Base-by-base conservation (phyloP, 1,284 basidiomycete genomes). In the Malassezia vespertilionis region DNA sequence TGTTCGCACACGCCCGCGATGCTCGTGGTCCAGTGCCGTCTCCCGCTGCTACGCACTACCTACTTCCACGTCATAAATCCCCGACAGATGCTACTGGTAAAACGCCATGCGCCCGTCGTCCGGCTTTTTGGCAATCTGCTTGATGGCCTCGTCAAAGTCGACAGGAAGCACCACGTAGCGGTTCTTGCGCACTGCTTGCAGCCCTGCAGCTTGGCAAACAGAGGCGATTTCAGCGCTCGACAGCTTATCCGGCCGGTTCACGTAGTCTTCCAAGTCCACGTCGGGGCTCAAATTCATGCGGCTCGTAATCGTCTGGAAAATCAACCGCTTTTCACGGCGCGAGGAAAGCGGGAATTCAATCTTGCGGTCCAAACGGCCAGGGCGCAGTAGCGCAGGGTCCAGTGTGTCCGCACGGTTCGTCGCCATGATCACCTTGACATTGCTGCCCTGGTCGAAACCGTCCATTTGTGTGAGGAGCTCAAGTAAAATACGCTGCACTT, bases 391-490 rank as follows among this genome's bases (percentile, higher is more conserved):
- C 14, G 93, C 93, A 46, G 93, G 93, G 74, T 99, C 67, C 31
- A 70, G 56, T 17, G 67, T 70, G 57, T 70, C 67, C 18, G 67
- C 67, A 32, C 67, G 63, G 53, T 70, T 70, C 38, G 67, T 70
- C 12, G 67, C 67, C 67, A 70, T 70, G 58, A 70, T 70, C 69
- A 86, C 89, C 80, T 99, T 97, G 71, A 99, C 93, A 64, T 91
- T 97, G 71, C 87, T 91, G 5, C 86, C 86, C 73, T 99, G 93
- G 73, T 99, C 93, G 74, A 99, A 99, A 57, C 93, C 93, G 66
- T 99, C 93, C 93, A 99, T 99, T 72, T 99, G 93, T 71, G 95
- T 97, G 53, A 99, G 77, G 53, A 99, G 75, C 72, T 99, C 93
- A n/a, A 99, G 81, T 57, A 99, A 73, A 69, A 99, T 97, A 74